Percentiles rank a stretch among this genome's conserved stretches.
These are phyloP conservation scores for Musa balbisiana DNA, from an alignment of 202 grass and related monocot species.

Conservation along the genomic window DNA sequence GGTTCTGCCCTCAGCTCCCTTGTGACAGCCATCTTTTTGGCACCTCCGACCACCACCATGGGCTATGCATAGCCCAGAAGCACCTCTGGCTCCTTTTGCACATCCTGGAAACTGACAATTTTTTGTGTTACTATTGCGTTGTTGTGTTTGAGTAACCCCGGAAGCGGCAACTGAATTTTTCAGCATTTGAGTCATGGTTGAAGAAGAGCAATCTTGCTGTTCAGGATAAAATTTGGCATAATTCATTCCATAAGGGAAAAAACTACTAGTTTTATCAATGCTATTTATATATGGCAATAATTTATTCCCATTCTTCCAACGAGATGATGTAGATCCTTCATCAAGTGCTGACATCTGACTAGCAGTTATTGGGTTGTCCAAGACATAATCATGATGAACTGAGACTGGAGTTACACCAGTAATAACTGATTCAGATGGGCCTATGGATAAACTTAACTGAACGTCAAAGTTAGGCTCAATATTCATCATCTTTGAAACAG, in stretches of 20 bases:
- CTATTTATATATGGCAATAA: conserved; percentile 43
- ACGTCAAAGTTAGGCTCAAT: conserved; percentile 46
- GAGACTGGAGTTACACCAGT: conserved; percentile 31
- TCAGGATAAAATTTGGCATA: conserved; percentile 23
- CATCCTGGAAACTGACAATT: conserved; percentile 56
- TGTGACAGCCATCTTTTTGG: conserved; percentile 55
- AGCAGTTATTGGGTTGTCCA: conserved; percentile 29
- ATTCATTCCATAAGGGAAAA: conserved; percentile 20
- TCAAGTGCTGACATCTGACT: conserved; percentile 46
- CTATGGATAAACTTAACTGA: conserved; percentile 58
- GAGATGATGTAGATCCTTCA: conserved; percentile 84
- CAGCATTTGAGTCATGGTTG: conserved; percentile 23
- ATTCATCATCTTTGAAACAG: conserved; percentile 29
- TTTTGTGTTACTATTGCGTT: conserved; percentile 39
- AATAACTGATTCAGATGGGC: conserved; percentile 52
- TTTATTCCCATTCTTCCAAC: conserved; percentile 47
- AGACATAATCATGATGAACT: conserved; percentile 25
- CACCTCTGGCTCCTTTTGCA: conserved; percentile 74
- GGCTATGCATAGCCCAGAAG: conserved; percentile 69
- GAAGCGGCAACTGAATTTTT: conserved; percentile 39
- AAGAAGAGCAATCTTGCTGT: conserved; percentile 11
- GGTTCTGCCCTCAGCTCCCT: conserved; percentile 86
- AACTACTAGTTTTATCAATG: conserved; percentile 16
- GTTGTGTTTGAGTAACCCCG: conserved; percentile 27
- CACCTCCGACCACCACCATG: conserved; percentile 83